Base-by-base conservation (phyloP, 2,329 filamentous ascomycete genomes). In the Phialophora verrucosa region DNA sequence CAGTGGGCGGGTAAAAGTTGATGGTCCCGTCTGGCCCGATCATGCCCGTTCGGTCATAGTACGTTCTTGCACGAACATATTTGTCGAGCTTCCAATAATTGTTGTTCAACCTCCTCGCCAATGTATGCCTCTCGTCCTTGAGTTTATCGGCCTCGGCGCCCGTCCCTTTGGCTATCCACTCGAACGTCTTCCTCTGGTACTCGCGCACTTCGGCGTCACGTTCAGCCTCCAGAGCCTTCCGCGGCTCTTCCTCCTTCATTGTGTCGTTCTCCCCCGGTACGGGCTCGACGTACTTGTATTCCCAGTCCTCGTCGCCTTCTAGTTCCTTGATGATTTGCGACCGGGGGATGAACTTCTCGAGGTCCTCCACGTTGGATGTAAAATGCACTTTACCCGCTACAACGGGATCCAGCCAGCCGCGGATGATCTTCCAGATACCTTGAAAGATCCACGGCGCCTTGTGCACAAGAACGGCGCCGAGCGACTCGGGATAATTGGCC, bases 381-480 rank as follows among this genome's bases (percentile, higher is more conserved):
- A 74, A 74, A 63, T 74, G 70, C n/a, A 74, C 70, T 64, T 74
- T 74, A 20, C 67, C 69, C 27, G 72, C 72, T 1, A 74, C 72
- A 6, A 74, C 72, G 14, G 95, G 95, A 77, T 99, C 95, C 44
- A 99, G 87, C 95, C 95, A 99, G 72, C 93, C 93, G 70, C 88
- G 89, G 76, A 99, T 96, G 70, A 99, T 91, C 76, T 88, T 93
- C 95, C 94, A 98, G 70, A 98, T 91, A n/a, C 91, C 91, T 91
- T 96, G 93, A 81, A 99, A 99, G 54, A 99, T 83, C 95, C 95
- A 99, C 3, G 95, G 95, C 0, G 95, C 89, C 78, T 97, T 97
- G 83, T 99, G 95, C 44, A 99, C 92, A 54, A 98, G 85, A 2
- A 98, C 92, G 1, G 90, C 86, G 31, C 94, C 95, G 0, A 99